Percentiles rank a stretch among this genome's conserved stretches.
Conservation (phyloP, 257 asterid species). For the Lavandula angustifolia region DNA sequence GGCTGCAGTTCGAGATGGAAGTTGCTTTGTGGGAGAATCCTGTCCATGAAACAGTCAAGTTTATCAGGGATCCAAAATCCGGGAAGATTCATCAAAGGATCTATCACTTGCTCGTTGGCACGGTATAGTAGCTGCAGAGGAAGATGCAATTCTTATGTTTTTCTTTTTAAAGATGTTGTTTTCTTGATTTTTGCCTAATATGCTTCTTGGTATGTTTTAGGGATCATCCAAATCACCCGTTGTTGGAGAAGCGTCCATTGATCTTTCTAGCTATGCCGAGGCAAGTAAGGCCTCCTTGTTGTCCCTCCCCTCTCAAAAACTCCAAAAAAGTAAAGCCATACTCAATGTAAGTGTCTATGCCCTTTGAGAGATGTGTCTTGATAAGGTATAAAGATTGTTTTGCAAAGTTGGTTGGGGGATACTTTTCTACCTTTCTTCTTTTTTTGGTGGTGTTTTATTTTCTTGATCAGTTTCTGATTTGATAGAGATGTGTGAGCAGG, state of each 20-base stretch:
- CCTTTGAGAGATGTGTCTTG: slow-evolving; percentile 6
- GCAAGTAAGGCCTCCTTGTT: slow-evolving; percentile 57
- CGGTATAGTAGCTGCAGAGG: slow-evolving; percentile 44
- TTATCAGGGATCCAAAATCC: slow-evolving; percentile 63
- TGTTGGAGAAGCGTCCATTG: slow-evolving; percentile 78
- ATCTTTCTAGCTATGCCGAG: slow-evolving; percentile 68
- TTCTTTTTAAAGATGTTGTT: slow-evolving; percentile 29
- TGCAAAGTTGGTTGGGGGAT: slow-evolving; percentile 19
- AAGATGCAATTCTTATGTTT: slow-evolving; percentile 25
- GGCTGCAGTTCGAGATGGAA: slow-evolving; percentile 65
- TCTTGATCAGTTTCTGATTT: slow-evolving; percentile 20
- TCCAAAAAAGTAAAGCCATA: slow-evolving; percentile 57
- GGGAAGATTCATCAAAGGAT: slow-evolving; percentile 79
- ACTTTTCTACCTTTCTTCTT: background rate
- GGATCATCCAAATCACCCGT: slow-evolving; percentile 53
- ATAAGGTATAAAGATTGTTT: background rate
- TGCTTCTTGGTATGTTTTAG: slow-evolving; percentile 40
- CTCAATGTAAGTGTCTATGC: slow-evolving; percentile 56
- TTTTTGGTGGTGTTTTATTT: slow-evolving; percentile 13
- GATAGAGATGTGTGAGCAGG: slow-evolving; percentile 41
- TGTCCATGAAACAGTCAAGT: slow-evolving; percentile 71
- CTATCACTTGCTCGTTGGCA: slow-evolving; percentile 71
- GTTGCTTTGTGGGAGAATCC: slow-evolving; percentile 84
- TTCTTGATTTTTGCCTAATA: slow-evolving; percentile 16
- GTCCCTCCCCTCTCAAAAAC: slow-evolving; percentile 74